Evolutionary conservation across 805 yeast species (phyloP), one percentile per base, ranked within the genome.

Genomic region (Kazachstania martiniae): DNA sequence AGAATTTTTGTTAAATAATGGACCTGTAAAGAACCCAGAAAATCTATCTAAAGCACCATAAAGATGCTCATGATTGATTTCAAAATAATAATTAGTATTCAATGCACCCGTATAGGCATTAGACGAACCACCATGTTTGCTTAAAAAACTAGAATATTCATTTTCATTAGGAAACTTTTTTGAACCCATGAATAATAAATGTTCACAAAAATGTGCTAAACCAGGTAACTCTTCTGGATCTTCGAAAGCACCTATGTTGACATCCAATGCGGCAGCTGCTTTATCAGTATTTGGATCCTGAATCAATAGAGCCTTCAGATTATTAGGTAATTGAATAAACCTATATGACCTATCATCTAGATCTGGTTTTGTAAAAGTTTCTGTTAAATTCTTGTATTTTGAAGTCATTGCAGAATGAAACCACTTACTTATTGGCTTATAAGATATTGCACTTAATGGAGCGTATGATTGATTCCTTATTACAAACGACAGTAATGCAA

Each of bases 31-130:
- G 53, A 89, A 89, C 54, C 89, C 97, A 4, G 95, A 72, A 56
- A 89, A 89, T 46, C 97, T 66, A 55, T 89, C 97, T 33, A 89
- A 61, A 0, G 96, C 95, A 5, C 94, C 95, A 39, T 77, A 74
- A 38, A 89, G 63, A 43, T 77, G 72, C 40, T 76, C 79, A 35
- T 80, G 70, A 37, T 77, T 72, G 4, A 91, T 72, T 49, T 89
- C 95, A 49, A 91, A 89, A 57, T 70, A 86, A 58, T 86, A 89
- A 58, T 89, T 89, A 4, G 97, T 89, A 47, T 83, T 85, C 45
- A 79, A 79, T 3, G 85, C 65, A 2, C 94, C 77, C 1, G 98
- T 89, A 57, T 79, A 89, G 1, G 98, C 98, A 53, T 89, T 89
- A 22, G 93, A 81, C 39, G 70, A 70, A 13, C 97, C 98, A 25